These are phyloP conservation scores for Schizophyllum commune DNA, from an alignment of 1,284 basidiomycete species.

Conservation along the genomic window DNA sequence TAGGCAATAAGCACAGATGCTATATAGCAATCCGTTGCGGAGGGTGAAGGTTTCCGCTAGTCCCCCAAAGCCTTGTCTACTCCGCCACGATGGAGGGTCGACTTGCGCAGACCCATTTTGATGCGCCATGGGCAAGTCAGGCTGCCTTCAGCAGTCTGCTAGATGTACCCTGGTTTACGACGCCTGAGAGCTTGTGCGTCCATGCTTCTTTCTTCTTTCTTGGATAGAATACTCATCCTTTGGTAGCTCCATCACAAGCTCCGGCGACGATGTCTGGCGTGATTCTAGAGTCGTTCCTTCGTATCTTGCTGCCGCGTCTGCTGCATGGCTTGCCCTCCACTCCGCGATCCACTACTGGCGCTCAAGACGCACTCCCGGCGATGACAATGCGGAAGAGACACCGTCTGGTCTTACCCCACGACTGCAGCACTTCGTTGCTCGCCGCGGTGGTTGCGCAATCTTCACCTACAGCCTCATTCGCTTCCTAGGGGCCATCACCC, in stretches of 20 bases:
- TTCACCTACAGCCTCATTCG: slow-evolving; percentile 4
- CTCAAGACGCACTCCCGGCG: not conserved
- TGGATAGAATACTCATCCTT: too few relatives aligned
- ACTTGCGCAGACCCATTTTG: not conserved
- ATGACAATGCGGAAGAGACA: not conserved
- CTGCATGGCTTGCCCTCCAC: not conserved
- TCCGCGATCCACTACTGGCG: not conserved
- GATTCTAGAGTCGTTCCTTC: not conserved
- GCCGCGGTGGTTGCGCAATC: slow-evolving; percentile 4
- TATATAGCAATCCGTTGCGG: not conserved
- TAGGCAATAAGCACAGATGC: not conserved
- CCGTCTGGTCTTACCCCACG: too few relatives aligned
- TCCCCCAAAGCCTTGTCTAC: not conserved
- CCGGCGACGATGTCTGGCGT: not conserved
- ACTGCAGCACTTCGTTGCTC: not conserved
- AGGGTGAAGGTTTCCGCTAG: not conserved
- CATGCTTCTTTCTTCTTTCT: not conserved
- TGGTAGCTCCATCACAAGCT: not conserved
- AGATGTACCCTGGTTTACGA: not conserved
- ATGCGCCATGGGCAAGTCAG: not conserved
- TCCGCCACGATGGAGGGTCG: not conserved
- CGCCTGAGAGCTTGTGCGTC: not conserved
- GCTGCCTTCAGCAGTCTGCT: not conserved
- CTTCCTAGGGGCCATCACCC: slow-evolving; percentile 2
- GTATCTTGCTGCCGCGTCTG: not conserved